Evolutionary conservation across 2,329 filamentous ascomycete species (phyloP).

Genomic region (Ophiocordyceps camponoti-leonardi): DNA sequence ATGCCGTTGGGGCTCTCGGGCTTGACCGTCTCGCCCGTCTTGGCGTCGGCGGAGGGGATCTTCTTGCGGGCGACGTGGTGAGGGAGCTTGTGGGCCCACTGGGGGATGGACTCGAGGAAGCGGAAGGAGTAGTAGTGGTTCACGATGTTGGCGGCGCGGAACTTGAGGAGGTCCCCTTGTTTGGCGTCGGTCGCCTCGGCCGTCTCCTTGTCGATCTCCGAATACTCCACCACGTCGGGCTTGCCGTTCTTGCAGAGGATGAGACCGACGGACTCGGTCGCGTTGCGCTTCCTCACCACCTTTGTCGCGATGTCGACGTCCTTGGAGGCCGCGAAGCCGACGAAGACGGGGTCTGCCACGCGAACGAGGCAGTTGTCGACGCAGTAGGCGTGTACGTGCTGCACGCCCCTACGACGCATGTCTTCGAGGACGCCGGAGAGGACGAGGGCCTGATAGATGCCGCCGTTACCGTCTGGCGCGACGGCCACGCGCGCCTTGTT

Average conservation of each 20-base stretch:
- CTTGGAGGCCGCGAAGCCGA: slow-evolving; percentile 79
- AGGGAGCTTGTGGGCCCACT: slow-evolving; percentile 71
- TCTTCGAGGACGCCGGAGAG: slow-evolving; percentile 66
- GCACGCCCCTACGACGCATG: slow-evolving; percentile 73
- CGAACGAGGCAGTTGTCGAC: slow-evolving; percentile 99
- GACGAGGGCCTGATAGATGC: slow-evolving; percentile 84
- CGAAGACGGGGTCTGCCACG: slow-evolving; percentile 91
- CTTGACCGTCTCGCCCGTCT: slow-evolving; percentile 67
- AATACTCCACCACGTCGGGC: slow-evolving; percentile 97
- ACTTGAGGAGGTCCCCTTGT: slow-evolving; percentile 70
- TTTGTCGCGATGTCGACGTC: slow-evolving; percentile 94
- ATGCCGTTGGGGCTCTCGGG: slow-evolving; percentile 92
- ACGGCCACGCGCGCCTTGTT: slow-evolving; percentile 81
- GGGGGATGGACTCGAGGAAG: slow-evolving; percentile 80
- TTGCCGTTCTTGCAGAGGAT: slow-evolving; percentile 91
- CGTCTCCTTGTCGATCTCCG: slow-evolving; percentile 81
- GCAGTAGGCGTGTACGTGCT: slow-evolving; percentile 95
- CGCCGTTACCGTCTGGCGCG: slow-evolving; percentile 92
- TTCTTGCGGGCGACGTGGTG: slow-evolving; percentile 98
- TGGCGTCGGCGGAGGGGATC: slow-evolving; percentile 70
- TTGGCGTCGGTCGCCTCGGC: slow-evolving; percentile 76
- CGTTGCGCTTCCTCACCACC: slow-evolving; percentile 96
- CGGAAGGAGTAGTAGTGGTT: slow-evolving; percentile 98
- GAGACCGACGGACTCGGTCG: slow-evolving; percentile 86
- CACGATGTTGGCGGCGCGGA: slow-evolving; percentile 96